These are phyloP conservation scores for Noccaea caerulescens DNA, from an alignment of 345 rosid species.

Conservation along the genomic window DNA sequence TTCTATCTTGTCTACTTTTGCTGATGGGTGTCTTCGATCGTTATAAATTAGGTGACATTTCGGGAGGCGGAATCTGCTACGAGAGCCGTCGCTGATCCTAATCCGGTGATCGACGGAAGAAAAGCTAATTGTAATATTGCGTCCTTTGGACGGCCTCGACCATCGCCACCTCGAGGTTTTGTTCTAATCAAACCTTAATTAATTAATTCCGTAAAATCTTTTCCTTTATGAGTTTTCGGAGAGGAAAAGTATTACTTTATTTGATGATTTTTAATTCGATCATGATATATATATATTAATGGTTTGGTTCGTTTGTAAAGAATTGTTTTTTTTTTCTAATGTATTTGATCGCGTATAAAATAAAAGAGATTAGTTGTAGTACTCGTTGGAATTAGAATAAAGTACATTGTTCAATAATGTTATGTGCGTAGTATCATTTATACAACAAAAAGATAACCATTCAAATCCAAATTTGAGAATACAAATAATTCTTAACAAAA, in stretches of 20 bases:
- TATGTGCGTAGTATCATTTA: background rate
- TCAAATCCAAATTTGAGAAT: no score
- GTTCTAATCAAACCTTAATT: background rate
- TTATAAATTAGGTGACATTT: slow-evolving; percentile 66
- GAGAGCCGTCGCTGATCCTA: slow-evolving; percentile 77
- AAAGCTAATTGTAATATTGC: slow-evolving; percentile 94
- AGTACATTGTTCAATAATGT: slow-evolving; percentile 33
- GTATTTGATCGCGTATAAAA: background rate
- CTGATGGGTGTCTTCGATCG: background rate
- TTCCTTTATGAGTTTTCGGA: no score
- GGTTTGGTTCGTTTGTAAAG: slow-evolving; percentile 21
- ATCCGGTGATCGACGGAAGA: slow-evolving; percentile 88
- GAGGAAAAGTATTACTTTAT: background rate
- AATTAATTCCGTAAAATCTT: background rate
- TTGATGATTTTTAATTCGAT: slow-evolving; percentile 5
- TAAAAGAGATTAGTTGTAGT: slow-evolving; percentile 9
- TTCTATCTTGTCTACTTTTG: background rate
- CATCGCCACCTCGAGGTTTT: slow-evolving; percentile 86
- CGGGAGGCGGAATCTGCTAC: slow-evolving; percentile 89
- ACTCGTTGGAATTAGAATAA: slow-evolving; percentile 9
- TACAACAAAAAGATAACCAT: no score
- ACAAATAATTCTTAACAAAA: no score
- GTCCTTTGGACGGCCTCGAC: slow-evolving; percentile 82
- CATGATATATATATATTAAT: background rate
- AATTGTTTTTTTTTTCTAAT: background rate